phyloP scores from a whole-genome alignment of 495 filamentous ascomycete genomes.

The Penicillium paradoxum region DNA sequence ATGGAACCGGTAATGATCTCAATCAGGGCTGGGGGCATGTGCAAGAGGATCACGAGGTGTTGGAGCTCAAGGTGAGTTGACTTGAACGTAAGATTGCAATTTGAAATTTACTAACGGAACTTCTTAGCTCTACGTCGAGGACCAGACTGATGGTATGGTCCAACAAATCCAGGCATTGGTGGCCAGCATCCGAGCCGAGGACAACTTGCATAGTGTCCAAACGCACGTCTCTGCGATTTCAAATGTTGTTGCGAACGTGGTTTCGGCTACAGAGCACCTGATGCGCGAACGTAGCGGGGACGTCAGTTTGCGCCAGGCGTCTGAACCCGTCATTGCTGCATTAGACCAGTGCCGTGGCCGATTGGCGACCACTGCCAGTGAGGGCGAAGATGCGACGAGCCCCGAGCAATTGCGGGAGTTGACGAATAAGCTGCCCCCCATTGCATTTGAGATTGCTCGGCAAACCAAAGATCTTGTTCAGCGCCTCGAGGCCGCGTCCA shows the following conservation, averaged over 20 bases:
- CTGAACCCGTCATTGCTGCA: conserved; percentile 56
- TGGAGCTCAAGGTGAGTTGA: conserved; percentile 62
- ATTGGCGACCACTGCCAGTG: conserved; percentile 61
- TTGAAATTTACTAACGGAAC: not conserved
- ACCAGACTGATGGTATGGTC: conserved; percentile 75
- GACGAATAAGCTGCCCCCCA: conserved; percentile 68
- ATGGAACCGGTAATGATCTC: conserved; percentile 21
- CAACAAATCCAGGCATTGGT: conserved; percentile 80
- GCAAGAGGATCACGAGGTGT: conserved; percentile 53
- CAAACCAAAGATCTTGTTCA: conserved; percentile 73
- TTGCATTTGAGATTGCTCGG: conserved; percentile 82
- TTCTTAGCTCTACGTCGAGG: conserved; percentile 69
- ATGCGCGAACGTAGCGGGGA: conserved; percentile 42
- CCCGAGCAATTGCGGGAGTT: conserved; percentile 56
- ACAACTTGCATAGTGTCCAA: conserved; percentile 59
- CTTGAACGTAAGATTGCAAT: not conserved
- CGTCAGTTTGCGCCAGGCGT: conserved; percentile 48
- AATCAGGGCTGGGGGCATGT: conserved; percentile 33
- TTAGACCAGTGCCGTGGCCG: conserved; percentile 60
- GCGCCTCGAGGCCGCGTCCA: conserved; percentile 31
- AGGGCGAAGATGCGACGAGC: conserved; percentile 52
- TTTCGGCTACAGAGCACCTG: conserved; percentile 58
- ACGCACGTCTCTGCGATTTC: conserved; percentile 68
- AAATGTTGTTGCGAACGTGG: conserved; percentile 63
- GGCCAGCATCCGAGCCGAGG: conserved; percentile 67